phyloP scores from a whole-genome alignment of 176 grass and related monocot genomes.

The Melocanna baccifera region DNA sequence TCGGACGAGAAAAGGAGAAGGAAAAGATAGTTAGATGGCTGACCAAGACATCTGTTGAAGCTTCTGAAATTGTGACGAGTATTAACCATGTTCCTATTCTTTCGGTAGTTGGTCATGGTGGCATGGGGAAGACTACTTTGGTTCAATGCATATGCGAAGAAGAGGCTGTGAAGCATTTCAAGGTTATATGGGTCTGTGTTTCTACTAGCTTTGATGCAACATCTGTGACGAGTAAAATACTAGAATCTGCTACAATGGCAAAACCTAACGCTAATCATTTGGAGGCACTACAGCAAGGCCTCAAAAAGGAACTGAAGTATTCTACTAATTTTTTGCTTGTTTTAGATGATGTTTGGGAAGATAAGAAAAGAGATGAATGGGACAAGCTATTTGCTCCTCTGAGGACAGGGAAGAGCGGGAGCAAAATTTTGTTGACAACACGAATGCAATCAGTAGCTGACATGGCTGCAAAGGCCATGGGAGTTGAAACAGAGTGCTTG shows the following conservation, averaged over 20 bases:
- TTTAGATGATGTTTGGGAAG: conserved; percentile 52
- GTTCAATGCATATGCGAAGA: conserved; percentile 27
- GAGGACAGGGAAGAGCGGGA: conserved; percentile 24
- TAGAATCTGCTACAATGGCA: not conserved
- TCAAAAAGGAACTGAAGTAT: not conserved
- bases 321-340: conserved; percentile 29
- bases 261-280: not conserved
- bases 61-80: not conserved
- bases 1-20: conserved; percentile 30
- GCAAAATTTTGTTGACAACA: conserved; percentile 48
- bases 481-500: not conserved
- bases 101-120: conserved; percentile 37
- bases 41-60: not conserved
- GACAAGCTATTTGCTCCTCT: conserved; percentile 33
- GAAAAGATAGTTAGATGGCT: conserved; percentile 29
- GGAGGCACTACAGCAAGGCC: conserved; percentile 22
- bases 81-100: conserved; percentile 7
- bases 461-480: not conserved
- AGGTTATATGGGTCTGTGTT: conserved; percentile 33
- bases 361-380: conserved; percentile 22
- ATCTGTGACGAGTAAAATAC: not conserved
- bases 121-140: conserved; percentile 40
- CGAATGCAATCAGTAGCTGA: not conserved
- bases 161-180: not conserved
- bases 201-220: conserved; percentile 29